Evolutionary conservation across 805 yeast genomes (phyloP), one percentile per base, ranked within the genome.

Genomic region (Sungouiella thailandica): DNA sequence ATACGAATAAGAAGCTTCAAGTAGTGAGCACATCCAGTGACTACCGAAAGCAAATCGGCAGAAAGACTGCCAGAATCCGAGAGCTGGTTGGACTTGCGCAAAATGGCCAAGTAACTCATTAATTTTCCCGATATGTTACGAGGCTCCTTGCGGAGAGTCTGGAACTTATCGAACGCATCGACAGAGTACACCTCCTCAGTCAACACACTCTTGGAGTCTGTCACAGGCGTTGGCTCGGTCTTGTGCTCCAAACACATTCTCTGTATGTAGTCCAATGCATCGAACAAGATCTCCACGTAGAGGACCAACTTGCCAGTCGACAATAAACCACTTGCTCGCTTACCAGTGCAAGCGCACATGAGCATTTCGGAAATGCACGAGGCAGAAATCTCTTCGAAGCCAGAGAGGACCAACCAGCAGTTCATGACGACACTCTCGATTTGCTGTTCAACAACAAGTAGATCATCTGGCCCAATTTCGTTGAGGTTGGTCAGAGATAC

Each of bases 21-120:
- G 57, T 88, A 90, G 55, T 93, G 97, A 0, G 98, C 97, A 47
- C 90, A 65, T 0, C 94, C 88, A 1, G 96, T 86, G 4, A 89
- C 89, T 8, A 89, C 77, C 0, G 90, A 76, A 45, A 93, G 70
- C 25, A 90, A 53, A 35, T 78, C 81, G 3, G 83, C 80, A 0
- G 88, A 76, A 25, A 74, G 61, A 28, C 71, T 43, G 43, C 70
- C 70, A 4, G 68, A 60, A 7, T 55, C 48, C 3, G 59, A 51
- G 2, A 60, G 50, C 29, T 58, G 58, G 46, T 57, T 43, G 0
- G 77, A 67, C 49, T 85, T 87, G 41, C 96, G 70, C 27, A 93
- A 61, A 22, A 87, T 70, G 1, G 95, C 88, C 53, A 93, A 70
- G 60, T 87, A 90, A 31, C 86, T 78, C 82, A 93, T 89, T 6